Conservation (phyloP, 139 green algal species). For the Raphidocelis subcapitata region DNA sequence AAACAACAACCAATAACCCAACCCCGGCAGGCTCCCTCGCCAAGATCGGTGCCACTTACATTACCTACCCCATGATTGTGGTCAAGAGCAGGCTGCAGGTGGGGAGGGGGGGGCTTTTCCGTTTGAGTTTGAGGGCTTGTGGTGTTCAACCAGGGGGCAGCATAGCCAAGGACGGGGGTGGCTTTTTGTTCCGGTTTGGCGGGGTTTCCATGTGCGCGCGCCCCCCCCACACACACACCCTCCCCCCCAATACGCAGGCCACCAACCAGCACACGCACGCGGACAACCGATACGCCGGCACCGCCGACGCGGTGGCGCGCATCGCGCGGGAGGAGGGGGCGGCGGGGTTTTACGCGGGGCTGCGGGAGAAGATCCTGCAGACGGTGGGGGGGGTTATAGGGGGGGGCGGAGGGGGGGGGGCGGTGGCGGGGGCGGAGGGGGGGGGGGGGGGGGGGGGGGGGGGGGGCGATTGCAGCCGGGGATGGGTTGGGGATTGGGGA, state of each 20-base stretch:
- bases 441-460: too few species aligned
- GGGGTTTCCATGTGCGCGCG: neutral
- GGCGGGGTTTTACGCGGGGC: conserved; percentile 70
- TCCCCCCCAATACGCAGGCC: neutral
- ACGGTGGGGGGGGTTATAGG: conserved; percentile 57
- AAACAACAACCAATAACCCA: too few species aligned
- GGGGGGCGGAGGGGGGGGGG: neutral
- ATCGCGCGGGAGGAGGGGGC: conserved; percentile 52
- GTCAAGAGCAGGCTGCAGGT: conserved; percentile 87
- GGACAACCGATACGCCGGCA: conserved; percentile 43
- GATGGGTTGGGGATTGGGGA: too few species aligned
- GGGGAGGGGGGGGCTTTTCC: neutral
- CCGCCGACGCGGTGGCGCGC: conserved; percentile 42
- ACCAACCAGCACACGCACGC: neutral
- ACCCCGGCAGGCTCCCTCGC: conserved; percentile 75
- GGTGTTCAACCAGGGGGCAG: conserved; percentile 31
- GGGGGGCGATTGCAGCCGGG: neutral
- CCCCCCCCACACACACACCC: neutral
- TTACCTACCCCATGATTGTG: conserved; percentile 92
- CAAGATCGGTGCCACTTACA: conserved; percentile 85
- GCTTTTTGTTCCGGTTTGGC: neutral
- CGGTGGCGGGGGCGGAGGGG: too few species aligned
- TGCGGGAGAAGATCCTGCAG: conserved; percentile 84
- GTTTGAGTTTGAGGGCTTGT: too few species aligned
- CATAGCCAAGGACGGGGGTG: conserved; percentile 3